Conservation (phyloP, 805 yeast genomes). For the Brettanomyces sp. region DNA sequence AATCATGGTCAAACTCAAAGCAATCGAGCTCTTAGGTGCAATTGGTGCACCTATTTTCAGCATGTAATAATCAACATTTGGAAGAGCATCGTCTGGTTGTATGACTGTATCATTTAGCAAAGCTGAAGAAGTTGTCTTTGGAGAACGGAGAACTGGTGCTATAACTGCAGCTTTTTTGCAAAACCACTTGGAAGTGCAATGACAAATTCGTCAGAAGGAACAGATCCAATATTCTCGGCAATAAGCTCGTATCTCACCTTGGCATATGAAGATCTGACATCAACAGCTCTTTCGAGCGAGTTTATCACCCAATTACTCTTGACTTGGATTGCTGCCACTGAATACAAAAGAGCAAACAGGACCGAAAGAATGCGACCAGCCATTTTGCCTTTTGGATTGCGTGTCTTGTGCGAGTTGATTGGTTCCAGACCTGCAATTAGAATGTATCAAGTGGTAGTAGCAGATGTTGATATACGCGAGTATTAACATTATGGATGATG, state of each 20-base stretch:
- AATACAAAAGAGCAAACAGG: background rate
- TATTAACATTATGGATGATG: too few relatives aligned
- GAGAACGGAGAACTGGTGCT: conserved; percentile 12
- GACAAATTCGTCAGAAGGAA: conserved; percentile 47
- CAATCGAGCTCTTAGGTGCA: conserved; percentile 47
- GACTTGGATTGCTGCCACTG: conserved; percentile 7
- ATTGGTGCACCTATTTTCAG: conserved; percentile 55
- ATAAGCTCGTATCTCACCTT: conserved; percentile 50
- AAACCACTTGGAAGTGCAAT: conserved; percentile 47
- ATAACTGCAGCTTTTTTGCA: conserved; percentile 16
- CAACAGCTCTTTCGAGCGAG: conserved; percentile 47
- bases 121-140: conserved; percentile 10
- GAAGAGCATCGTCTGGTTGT: conserved; percentile 5
- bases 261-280: conserved; percentile 56
- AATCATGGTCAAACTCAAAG: conserved; percentile 40
- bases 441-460: too few relatives aligned
- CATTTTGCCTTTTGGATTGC: background rate
- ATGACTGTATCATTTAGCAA: conserved; percentile 9
- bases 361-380: background rate
- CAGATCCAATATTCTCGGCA: conserved; percentile 46
- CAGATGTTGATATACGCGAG: too few relatives aligned
- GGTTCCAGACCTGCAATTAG: too few relatives aligned
- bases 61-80: conserved; percentile 28
- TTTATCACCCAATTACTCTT: conserved; percentile 45
- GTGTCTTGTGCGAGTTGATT: too few relatives aligned